These are phyloP conservation scores for Candida awuae DNA, from an alignment of 805 yeast species.

Conservation along the genomic window DNA sequence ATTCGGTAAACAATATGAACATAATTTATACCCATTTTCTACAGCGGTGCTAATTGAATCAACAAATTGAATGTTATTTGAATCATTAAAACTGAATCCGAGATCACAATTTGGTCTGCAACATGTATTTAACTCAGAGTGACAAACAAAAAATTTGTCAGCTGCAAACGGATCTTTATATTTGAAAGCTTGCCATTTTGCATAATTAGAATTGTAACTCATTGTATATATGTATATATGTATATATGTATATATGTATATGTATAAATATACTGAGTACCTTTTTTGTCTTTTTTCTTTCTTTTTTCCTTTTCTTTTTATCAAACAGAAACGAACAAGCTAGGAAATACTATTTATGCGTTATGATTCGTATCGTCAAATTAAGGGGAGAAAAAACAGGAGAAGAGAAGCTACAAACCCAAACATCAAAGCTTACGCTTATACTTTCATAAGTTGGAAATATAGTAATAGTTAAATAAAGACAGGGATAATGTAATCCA, in stretches of 20 bases:
- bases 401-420: no score
- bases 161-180: slow-evolving; percentile 61
- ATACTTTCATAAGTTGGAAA: no score
- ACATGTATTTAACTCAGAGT: slow-evolving; percentile 33
- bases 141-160: slow-evolving; percentile 46
- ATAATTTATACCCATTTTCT: slow-evolving; percentile 39
- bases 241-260: no score
- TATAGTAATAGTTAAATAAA: no score
- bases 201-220: slow-evolving; percentile 28
- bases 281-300: no score
- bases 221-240: neutral
- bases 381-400: no score
- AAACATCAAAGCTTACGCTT: no score
- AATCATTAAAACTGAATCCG: slow-evolving; percentile 34
- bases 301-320: no score
- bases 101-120: slow-evolving; percentile 67
- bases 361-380: no score
- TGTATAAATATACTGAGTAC: neutral
- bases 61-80: slow-evolving; percentile 40
- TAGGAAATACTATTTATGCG: no score
- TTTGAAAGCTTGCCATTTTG: slow-evolving; percentile 58
- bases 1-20: slow-evolving; percentile 49
- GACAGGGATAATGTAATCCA: no score
- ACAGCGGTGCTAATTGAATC: slow-evolving; percentile 36
- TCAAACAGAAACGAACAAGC: no score